Evolutionary conservation across 306 rosid genomes (phyloP), one percentile per base, ranked within the genome.

Genomic region (Sechiopsis laciniata): DNA sequence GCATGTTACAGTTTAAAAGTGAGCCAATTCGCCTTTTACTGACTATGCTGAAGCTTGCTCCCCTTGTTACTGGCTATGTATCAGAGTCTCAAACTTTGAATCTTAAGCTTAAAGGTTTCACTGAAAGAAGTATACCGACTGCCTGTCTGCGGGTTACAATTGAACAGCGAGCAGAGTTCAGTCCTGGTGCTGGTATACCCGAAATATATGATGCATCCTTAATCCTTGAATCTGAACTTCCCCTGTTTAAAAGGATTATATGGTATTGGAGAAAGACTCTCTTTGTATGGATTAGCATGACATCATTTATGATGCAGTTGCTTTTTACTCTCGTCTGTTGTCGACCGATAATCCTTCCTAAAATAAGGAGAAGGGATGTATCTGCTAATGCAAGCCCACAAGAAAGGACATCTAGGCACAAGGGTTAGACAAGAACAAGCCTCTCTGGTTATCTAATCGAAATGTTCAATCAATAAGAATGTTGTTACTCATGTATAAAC

Each of bases 231-330:
- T 90, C 91, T 0, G 77, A 88, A 75, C 91, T 84, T 80, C 93
- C 96, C 46, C 69, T 87, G 14, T 77, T 87, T 22, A 85, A 73
- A 80, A 81, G 85, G 84, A 64, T 90, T 46, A 40, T 90, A 42
- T 92, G 96, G 96, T 55, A 71, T 68, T 92, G 96, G 98, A 92
- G 83, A 91, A 83, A 78, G 76, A 87, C 88, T 21, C 72, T 92
- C 56, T 92, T 76, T 66, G 53, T 90, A 52, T 92, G 97, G 97
- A 78, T 81, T 53, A 55, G 84, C 50, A 87, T 87, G 85, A 70
- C 79, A 71, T 54, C 79, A 15, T 87, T 90, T 73, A 71, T 79
- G 59, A 78, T 72, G 72, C 86, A 80, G 74, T 78, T 87, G 71
- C 77, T 88, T 72, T 79, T 82, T 81, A 59, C 81, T 59, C 82